Evolutionary conservation across 768 basidiomycete genomes (phyloP), one percentile per base, ranked within the genome.

Genomic region (Daedalea quercina): DNA sequence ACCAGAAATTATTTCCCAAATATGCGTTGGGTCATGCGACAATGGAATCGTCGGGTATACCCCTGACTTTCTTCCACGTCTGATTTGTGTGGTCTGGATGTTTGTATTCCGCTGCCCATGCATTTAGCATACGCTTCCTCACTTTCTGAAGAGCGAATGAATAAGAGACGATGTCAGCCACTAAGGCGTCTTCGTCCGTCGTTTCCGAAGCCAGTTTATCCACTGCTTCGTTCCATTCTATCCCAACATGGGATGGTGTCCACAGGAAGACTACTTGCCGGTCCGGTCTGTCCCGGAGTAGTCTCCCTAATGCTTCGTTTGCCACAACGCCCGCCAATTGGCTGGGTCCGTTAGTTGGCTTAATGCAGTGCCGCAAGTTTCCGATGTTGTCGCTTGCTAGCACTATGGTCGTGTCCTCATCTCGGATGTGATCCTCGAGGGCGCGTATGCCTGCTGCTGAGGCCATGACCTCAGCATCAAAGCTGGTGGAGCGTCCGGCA

Each of bases 401-500:
- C 37, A 40, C 37, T 8, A 40, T 15, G 9, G 11, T 12, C 3
- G 3, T 34, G 28, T 40, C 37, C 13, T 15, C 28, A 9, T 9
- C 17, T 13, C 20, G 28, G 25, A 23, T n/a, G 3, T 6, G 11
- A 8, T 9, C 12, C 3, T 28, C 20, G 15, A 24, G 20, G 11
- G 8, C 25, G 8, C 9, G 19, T 17, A 49, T 12, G 8, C 48
- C 48, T 26, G 8, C 20, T 20, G 31, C 28, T 33, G 31, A 23
- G 17, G 48, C 48, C 31, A 49, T 31, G 25, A 49, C 31, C 19
- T 49, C 48, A 15, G 48, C 48, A 31, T 49, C 48, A 20, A 40
- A 49, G 12, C n/a, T 35, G 19, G 34, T 13, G 2, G 34, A 13
- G 9, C 13, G 17, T 12, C 44, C 48, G n/a, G 34, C 48, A 34